Percentiles rank a stretch among this genome's conserved stretches.
Conservation (phyloP, 83 land plant genomes). For the Picea abies region DNA sequence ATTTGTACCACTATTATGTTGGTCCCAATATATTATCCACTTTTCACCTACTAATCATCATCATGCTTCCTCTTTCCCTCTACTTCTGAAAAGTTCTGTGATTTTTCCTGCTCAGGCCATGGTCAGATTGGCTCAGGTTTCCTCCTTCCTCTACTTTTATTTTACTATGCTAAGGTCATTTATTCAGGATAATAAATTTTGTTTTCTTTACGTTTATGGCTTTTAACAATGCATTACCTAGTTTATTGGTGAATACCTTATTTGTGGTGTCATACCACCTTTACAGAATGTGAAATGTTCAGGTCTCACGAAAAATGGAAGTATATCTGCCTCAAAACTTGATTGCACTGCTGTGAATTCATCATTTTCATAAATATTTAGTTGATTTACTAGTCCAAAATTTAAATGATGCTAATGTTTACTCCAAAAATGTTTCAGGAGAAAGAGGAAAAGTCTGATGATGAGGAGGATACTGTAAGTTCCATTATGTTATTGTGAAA, state of each 20-base stretch:
- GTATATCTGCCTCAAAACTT: background rate
- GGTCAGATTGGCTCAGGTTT: no score
- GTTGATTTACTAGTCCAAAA: background rate
- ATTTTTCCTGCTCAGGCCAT: no score
- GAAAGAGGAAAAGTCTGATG: conserved; percentile 16
- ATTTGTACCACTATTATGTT: no score
- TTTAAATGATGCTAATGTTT: background rate
- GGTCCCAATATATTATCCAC: no score
- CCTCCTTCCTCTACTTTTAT: no score
- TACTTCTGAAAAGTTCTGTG: no score
- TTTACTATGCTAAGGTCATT: no score
- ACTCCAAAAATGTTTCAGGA: background rate
- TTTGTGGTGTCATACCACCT: background rate
- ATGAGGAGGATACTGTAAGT: conserved; percentile 17
- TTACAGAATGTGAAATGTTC: background rate
- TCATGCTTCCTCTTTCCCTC: no score
- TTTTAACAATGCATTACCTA: background rate
- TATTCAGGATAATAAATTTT: background rate
- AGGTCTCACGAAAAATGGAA: background rate
- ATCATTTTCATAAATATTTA: background rate
- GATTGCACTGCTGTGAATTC: background rate
- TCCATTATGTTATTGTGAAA: no score
- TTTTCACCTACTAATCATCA: no score
- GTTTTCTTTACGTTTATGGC: background rate
- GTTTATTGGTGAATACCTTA: background rate